A percentile compares a stretch with the other conserved stretches of the same genome.
phyloP scores from a whole-genome alignment of 176 grass and related monocot species.

The Carex littledalei region DNA sequence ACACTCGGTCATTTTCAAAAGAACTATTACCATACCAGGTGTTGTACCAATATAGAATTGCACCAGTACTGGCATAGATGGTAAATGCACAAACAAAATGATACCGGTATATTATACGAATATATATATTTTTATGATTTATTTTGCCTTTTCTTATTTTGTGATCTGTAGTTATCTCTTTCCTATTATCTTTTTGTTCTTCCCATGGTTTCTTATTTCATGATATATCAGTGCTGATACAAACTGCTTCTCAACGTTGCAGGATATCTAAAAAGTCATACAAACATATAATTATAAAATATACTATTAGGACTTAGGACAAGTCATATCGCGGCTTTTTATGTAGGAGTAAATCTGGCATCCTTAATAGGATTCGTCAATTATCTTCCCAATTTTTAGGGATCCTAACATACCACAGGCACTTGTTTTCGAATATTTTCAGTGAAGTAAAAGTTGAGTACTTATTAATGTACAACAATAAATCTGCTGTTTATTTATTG shows the following conservation, averaged over 20 bases:
- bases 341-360: not conserved
- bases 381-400: not conserved
- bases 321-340: not conserved
- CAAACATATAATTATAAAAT: not conserved
- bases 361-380: no score
- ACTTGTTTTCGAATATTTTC: not conserved
- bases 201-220: not conserved
- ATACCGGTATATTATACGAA: not conserved
- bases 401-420: not conserved
- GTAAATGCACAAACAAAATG: not conserved
- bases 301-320: not conserved
- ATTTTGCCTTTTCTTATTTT: not conserved
- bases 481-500: not conserved
- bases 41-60: not conserved
- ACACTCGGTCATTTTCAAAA: not conserved
- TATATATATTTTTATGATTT: not conserved
- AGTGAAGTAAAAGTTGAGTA: not conserved
- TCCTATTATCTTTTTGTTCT: not conserved
- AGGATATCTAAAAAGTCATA: not conserved
- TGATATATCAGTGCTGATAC: not conserved
- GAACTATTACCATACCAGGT: not conserved
- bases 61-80: not conserved
- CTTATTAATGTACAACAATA: not conserved
- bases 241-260: not conserved
- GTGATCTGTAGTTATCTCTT: not conserved